phyloP scores from a whole-genome alignment of 2,329 filamentous ascomycete species.

The Colletotrichum somersetense region DNA sequence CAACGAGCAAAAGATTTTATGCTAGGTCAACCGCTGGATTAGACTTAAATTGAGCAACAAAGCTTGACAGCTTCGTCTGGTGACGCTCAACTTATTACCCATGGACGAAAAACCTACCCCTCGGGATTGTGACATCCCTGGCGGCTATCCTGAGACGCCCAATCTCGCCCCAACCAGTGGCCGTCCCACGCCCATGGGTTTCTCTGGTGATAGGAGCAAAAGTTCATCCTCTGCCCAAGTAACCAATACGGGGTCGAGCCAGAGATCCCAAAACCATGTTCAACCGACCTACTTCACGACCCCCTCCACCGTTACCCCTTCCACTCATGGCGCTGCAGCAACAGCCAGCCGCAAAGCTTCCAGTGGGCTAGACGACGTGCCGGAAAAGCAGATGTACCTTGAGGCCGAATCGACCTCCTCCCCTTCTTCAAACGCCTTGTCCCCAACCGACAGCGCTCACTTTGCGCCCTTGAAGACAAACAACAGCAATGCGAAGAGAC shows the following conservation, averaged over 20 bases:
- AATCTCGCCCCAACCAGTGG: constrained; percentile 42
- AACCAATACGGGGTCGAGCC: neutral
- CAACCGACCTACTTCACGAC: constrained; percentile 9
- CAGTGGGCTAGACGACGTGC: neutral
- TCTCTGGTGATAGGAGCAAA: neutral
- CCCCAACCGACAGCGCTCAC: constrained; percentile 30
- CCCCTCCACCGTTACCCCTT: constrained; percentile 16
- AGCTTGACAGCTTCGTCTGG: neutral
- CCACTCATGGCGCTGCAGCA: neutral
- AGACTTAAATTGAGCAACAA: neutral
- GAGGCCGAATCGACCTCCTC: constrained; percentile 25
- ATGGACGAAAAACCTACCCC: constrained; percentile 49
- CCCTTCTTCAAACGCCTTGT: constrained; percentile 8
- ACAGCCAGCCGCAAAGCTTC: neutral
- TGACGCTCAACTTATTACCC: neutral
- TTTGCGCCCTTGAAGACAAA: constrained; percentile 49
- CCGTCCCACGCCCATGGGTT: constrained; percentile 27
- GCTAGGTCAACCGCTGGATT: neutral
- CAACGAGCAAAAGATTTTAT: neutral
- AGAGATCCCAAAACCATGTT: neutral
- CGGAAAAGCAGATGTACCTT: neutral
- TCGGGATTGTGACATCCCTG: constrained; percentile 49
- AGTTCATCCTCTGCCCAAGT: neutral
- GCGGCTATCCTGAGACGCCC: constrained; percentile 50
- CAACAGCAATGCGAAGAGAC: constrained; percentile 41